Percentiles rank a stretch among this genome's conserved stretches.
phyloP scores from a whole-genome alignment of 2,329 filamentous ascomycete species.

The Penicillium verrucosum region DNA sequence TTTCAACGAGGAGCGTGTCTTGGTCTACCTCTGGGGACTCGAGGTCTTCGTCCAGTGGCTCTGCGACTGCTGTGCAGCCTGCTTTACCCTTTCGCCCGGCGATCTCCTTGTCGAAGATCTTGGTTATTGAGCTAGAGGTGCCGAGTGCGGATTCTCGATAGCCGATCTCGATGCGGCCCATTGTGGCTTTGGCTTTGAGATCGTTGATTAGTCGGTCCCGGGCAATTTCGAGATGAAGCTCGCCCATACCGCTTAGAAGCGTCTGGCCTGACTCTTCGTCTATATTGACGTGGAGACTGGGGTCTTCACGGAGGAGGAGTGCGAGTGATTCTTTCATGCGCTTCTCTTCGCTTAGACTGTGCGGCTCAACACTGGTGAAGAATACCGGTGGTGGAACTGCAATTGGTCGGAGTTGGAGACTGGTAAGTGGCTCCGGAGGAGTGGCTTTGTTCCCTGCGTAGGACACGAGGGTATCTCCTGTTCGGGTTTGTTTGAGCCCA shows the following conservation, averaged over 20 bases:
- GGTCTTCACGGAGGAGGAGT: conserved; percentile 83
- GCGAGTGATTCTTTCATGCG: conserved; percentile 72
- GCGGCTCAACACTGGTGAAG: conserved; percentile 86
- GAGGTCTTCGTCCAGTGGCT: conserved; percentile 51
- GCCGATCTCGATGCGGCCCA: conserved; percentile 90
- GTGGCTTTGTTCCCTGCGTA: conserved; percentile 63
- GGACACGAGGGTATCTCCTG: conserved; percentile 84
- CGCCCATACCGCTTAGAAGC: conserved; percentile 91
- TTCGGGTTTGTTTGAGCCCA: conserved; percentile 85
- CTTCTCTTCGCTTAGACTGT: conserved; percentile 75
- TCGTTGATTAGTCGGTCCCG: conserved; percentile 82
- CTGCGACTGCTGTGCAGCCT: conserved; percentile 66
- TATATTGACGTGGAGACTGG: conserved; percentile 77
- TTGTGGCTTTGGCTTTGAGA: conserved; percentile 78
- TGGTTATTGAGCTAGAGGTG: conserved; percentile 55
- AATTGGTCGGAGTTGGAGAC: conserved; percentile 80
- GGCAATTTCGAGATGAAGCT: conserved; percentile 91
- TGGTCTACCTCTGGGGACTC: conserved; percentile 13
- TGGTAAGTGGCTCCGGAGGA: conserved; percentile 66
- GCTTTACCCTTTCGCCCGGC: conserved; percentile 77
- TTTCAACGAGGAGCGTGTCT: conserved; percentile 41
- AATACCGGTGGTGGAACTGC: conserved; percentile 91
- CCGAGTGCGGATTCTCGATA: conserved; percentile 79
- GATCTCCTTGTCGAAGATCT: conserved; percentile 72
- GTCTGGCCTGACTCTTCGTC: conserved; percentile 93